A percentile compares a stretch with the other conserved stretches of the same genome.
Conservation (phyloP, 768 basidiomycete species). For the Mycena vitilis region DNA sequence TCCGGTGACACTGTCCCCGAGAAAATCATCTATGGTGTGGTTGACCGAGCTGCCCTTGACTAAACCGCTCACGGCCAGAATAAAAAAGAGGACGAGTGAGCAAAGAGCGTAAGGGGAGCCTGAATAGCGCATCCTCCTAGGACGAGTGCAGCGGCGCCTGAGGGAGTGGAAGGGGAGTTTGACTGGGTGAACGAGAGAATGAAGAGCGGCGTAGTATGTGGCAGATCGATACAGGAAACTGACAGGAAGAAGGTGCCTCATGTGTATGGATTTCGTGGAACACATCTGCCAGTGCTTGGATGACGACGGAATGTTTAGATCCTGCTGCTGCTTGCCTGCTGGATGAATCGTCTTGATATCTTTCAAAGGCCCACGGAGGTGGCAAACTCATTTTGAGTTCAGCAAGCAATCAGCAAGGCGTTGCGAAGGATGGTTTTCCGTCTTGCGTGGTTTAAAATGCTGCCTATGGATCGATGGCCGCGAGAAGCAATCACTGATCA, state of each 20-base stretch:
- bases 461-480: too few relatives aligned
- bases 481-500: slow-evolving; percentile 4
- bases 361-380: too few relatives aligned
- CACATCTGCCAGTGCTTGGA: slow-evolving; percentile 7
- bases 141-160: slow-evolving; percentile 15
- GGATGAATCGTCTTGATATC: too few relatives aligned
- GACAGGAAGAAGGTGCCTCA: slow-evolving; percentile 21
- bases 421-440: too few relatives aligned
- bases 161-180: background rate
- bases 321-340: background rate
- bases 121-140: slow-evolving; percentile 28
- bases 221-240: slow-evolving; percentile 22
- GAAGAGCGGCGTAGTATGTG: slow-evolving; percentile 22
- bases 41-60: slow-evolving; percentile 24
- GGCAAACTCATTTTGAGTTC: too few relatives aligned
- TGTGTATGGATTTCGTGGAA: background rate
- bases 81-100: background rate
- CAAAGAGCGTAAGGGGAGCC: slow-evolving; percentile 30
- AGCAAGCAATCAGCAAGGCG: too few relatives aligned
- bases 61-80: background rate
- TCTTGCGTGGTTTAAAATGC: too few relatives aligned
- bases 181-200: background rate
- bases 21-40: slow-evolving; percentile 39
- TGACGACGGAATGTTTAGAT: slow-evolving; percentile 7
- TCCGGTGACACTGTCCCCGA: slow-evolving; percentile 36